These are phyloP conservation scores for Amesomyces nigricolor DNA, from an alignment of 2,329 filamentous ascomycete genomes.

Conservation along the genomic window DNA sequence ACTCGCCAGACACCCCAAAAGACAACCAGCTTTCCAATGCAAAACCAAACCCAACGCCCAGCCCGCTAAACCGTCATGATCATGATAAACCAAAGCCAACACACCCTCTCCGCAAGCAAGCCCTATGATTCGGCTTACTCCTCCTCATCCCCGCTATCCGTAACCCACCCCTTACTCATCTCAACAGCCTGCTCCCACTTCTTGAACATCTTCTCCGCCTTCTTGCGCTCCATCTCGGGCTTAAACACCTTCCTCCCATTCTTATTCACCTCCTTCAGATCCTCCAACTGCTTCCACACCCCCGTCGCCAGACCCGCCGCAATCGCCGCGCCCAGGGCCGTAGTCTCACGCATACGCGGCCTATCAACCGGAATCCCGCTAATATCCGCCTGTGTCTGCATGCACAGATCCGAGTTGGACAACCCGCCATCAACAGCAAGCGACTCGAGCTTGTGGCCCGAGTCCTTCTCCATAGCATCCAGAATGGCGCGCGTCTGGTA, in stretches of 20 bases:
- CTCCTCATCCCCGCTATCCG: slow-evolving; percentile 30
- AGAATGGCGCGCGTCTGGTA: slow-evolving; percentile 91
- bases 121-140: background rate
- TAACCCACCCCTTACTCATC: slow-evolving; percentile 53
- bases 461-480: slow-evolving; percentile 85
- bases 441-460: slow-evolving; percentile 65
- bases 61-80: slow-evolving; percentile 2
- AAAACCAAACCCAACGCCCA: background rate
- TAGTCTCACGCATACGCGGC: slow-evolving; percentile 85
- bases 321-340: slow-evolving; percentile 80
- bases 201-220: slow-evolving; percentile 41
- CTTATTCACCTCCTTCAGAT: slow-evolving; percentile 67
- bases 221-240: slow-evolving; percentile 51
- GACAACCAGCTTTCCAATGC: background rate
- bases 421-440: slow-evolving; percentile 85
- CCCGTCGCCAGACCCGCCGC: slow-evolving; percentile 79
- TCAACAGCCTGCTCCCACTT: slow-evolving; percentile 54
- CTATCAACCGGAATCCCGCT: slow-evolving; percentile 77
- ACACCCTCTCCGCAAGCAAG: background rate
- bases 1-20: background rate
- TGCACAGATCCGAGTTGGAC: slow-evolving; percentile 81
- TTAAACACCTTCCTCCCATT: slow-evolving; percentile 64
- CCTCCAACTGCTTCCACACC: slow-evolving; percentile 70
- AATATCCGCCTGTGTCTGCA: slow-evolving; percentile 87
- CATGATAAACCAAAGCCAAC: background rate